These are phyloP conservation scores for Emmonsiellopsis sp. DNA, from an alignment of 2,329 filamentous ascomycete species.

Conservation along the genomic window DNA sequence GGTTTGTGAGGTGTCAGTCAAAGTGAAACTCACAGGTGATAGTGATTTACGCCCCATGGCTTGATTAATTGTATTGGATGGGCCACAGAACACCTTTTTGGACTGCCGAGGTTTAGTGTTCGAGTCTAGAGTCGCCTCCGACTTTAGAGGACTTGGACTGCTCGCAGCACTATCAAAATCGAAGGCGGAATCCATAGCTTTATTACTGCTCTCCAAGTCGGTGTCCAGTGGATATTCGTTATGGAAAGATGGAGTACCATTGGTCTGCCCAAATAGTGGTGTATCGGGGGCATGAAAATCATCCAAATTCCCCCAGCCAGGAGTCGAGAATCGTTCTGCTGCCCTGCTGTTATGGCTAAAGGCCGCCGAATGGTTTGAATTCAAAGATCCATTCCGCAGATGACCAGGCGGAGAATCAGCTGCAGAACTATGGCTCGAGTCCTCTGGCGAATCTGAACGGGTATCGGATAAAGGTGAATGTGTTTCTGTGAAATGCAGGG, in stretches of 20 bases:
- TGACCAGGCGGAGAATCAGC: slow-evolving; percentile 34
- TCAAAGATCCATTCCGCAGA: slow-evolving; percentile 30
- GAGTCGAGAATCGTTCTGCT: slow-evolving; percentile 19
- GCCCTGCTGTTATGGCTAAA: slow-evolving; percentile 14
- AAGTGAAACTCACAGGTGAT: slow-evolving; percentile 20
- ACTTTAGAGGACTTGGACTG: slow-evolving; percentile 34
- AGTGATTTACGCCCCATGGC: slow-evolving; percentile 12
- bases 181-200: slow-evolving; percentile 39
- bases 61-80: slow-evolving; percentile 16
- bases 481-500: slow-evolving; percentile 13
- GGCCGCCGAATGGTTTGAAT: slow-evolving; percentile 30
- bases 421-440: slow-evolving; percentile 34
- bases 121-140: slow-evolving; percentile 17
- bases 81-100: slow-evolving; percentile 20
- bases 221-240: slow-evolving; percentile 21
- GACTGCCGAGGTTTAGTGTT: slow-evolving; percentile 13
- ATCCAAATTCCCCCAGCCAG: slow-evolving; percentile 29
- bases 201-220: slow-evolving; percentile 37
- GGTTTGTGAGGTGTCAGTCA: background rate
- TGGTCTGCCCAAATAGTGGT: slow-evolving; percentile 30
- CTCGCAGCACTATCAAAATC: slow-evolving; percentile 40
- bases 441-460: slow-evolving; percentile 36
- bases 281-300: slow-evolving; percentile 28
- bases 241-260: slow-evolving; percentile 25
- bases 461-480: slow-evolving; percentile 27